Base-by-base conservation (phyloP, 208 protist species). In the Trypanosoma theileri region DNA sequence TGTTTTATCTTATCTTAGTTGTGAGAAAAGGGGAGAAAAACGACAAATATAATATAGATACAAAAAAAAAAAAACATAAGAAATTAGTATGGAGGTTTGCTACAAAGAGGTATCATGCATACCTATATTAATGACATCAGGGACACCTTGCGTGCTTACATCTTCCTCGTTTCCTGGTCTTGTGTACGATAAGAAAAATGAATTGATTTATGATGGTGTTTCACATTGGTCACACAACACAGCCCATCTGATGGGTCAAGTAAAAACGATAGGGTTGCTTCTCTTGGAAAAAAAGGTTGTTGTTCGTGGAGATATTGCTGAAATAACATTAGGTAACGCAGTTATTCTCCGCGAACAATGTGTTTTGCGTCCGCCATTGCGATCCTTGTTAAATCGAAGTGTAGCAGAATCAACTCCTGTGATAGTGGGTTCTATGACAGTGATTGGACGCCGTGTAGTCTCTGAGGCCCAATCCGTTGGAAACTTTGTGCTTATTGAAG, bases 381-480 rank as follows among this genome's bases (percentile, higher is more conserved):
- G 75, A 26, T 45, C 79, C 4, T 79, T 80, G 48, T 70, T 81
- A 16, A 83, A 84, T 44, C 71, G 73, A 54, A 45, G 21, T 44
- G 63, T 59, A 11, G 82, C 77, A 3, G 67, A 77, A 45, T 70
- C 75, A 14, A 65, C 50, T 21, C 54, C 50, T 14, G 71, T 92
- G 21, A 53, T 7, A 4, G 68, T 90, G 17, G 86, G 81, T 8
- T 66, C 72, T n/a, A 82, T 82, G 59, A 69, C 66, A 26, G 63
- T 75, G 24, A 78, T 92, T 57, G 86, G 86, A n/a, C 51, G 51
- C 19, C 65, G 74, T 59, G 71, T 75, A 11, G 79, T 90, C 13
- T 84, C 84, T 69, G 86, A 92, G 62, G 86, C 80, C 0, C 61
- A 73, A 46, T 71, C 75, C 9, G 59, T 92, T 8, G 81, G 83